phyloP scores from a whole-genome alignment of 1,139 yeast species.

The Yamadazyma buinensis region DNA sequence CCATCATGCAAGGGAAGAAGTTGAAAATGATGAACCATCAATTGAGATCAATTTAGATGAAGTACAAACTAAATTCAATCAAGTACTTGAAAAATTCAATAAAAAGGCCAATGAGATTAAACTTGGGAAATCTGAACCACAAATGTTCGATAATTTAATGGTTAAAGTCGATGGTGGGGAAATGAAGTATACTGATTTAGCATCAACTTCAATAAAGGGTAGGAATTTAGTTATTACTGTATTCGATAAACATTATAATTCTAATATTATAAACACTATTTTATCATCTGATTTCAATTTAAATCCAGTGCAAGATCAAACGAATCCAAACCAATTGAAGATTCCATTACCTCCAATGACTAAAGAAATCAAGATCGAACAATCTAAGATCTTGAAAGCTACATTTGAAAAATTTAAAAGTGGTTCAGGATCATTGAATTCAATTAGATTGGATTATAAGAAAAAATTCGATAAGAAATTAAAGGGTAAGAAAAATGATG shows the following conservation, averaged over 20 bases:
- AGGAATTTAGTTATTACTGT: conserved; percentile 70
- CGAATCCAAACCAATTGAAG: conserved; percentile 68
- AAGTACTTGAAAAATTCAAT: conserved; percentile 49
- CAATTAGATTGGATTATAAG: conserved; percentile 59
- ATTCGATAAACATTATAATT: conserved; percentile 73
- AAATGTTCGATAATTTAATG: conserved; percentile 57
- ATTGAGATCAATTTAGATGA: conserved; percentile 24
- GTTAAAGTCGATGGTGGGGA: conserved; percentile 49
- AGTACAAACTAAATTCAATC: conserved; percentile 45
- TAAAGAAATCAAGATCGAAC: conserved; percentile 59
- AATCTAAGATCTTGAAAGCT: conserved; percentile 57
- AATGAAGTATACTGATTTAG: conserved; percentile 56
- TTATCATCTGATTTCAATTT: conserved; percentile 66
- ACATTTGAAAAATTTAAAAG: conserved; percentile 62
- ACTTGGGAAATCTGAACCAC: conserved; percentile 65
- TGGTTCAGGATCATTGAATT: conserved; percentile 47
- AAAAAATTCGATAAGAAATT: conserved; percentile 49
- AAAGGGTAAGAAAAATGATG: conserved; percentile 55
- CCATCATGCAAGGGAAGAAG: not conserved
- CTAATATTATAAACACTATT: conserved; percentile 66
- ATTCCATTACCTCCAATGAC: conserved; percentile 76
- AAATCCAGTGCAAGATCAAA: conserved; percentile 74
- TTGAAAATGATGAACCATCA: not conserved
- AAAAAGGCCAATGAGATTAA: conserved; percentile 59
- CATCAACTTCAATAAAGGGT: conserved; percentile 75